Conservation (phyloP, 2,329 filamentous ascomycete genomes). For the Pyricularia sp. region DNA sequence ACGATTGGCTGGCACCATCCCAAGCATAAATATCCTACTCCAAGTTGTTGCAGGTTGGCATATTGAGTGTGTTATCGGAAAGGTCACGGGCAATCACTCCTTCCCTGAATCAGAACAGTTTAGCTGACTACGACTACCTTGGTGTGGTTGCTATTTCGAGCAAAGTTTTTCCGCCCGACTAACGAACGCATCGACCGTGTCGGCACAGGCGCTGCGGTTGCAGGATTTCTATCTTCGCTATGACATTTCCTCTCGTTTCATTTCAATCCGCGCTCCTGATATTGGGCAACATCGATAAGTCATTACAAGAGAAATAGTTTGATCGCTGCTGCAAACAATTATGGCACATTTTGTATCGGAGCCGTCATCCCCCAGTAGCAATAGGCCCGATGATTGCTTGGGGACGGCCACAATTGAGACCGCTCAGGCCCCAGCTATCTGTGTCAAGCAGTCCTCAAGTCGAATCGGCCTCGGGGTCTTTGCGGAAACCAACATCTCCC, state of each 20-base stretch:
- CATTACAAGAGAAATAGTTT: neutral
- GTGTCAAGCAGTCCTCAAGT: neutral
- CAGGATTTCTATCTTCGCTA: neutral
- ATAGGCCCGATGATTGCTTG: neutral
- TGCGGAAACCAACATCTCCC: constrained; percentile 14
- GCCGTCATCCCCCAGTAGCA: neutral
- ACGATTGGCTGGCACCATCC: neutral
- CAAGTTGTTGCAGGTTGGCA: neutral
- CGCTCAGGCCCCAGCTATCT: neutral
- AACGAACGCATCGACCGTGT: neutral
- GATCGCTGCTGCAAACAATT: neutral
- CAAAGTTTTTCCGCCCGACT: neutral
- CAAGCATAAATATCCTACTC: neutral
- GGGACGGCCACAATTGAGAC: neutral
- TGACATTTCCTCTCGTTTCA: neutral
- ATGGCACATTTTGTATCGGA: neutral
- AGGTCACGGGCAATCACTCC: neutral
- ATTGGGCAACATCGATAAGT: neutral
- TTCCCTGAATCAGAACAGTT: neutral
- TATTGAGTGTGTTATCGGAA: neutral
- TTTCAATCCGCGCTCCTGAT: neutral
- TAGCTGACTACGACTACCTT: neutral
- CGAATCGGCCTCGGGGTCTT: constrained; percentile 20
- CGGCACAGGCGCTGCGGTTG: neutral
- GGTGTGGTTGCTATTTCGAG: neutral